Conservation (phyloP, 305 asterid genomes). For the Fraxinus platypoda region DNA sequence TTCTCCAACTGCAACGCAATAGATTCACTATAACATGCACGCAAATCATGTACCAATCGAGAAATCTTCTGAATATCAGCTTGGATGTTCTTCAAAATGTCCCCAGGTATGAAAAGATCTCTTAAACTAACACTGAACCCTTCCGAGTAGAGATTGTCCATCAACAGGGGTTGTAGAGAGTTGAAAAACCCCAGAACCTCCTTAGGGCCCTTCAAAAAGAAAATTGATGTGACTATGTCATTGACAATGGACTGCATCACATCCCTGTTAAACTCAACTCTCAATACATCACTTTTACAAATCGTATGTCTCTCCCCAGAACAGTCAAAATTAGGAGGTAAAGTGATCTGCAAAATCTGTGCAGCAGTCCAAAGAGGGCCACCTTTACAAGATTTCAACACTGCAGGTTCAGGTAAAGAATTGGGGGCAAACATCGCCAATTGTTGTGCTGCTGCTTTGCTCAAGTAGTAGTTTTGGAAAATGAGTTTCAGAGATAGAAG, state of each 20-base stretch:
- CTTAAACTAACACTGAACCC: constrained; percentile 80
- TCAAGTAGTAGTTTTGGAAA: constrained; percentile 50
- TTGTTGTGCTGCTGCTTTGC: constrained; percentile 63
- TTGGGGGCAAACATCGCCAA: constrained; percentile 73
- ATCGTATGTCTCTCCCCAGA: constrained; percentile 65
- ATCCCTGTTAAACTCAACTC: constrained; percentile 60
- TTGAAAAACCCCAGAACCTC: constrained; percentile 73
- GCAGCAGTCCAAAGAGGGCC: constrained; percentile 83
- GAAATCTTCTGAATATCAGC: constrained; percentile 47
- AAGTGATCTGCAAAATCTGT: constrained; percentile 68
- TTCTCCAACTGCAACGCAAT: constrained; percentile 59
- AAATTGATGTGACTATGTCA: constrained; percentile 74
- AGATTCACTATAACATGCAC: constrained; percentile 54
- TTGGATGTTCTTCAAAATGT: constrained; percentile 47
- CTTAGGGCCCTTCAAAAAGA: constrained; percentile 81
- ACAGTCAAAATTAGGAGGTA: constrained; percentile 66
- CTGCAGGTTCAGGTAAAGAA: constrained; percentile 55
- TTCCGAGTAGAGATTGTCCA: constrained; percentile 69
- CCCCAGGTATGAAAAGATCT: constrained; percentile 61
- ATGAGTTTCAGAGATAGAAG: constrained; percentile 69
- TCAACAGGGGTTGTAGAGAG: constrained; percentile 70
- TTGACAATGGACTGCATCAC: constrained; percentile 55
- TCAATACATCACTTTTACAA: constrained; percentile 53
- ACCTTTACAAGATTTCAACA: constrained; percentile 42
- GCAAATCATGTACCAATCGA: constrained; percentile 49